Evolutionary conservation across 2,329 filamentous ascomycete genomes (phyloP), one percentile per base, ranked within the genome.

Genomic region (Apiospora hydei): DNA sequence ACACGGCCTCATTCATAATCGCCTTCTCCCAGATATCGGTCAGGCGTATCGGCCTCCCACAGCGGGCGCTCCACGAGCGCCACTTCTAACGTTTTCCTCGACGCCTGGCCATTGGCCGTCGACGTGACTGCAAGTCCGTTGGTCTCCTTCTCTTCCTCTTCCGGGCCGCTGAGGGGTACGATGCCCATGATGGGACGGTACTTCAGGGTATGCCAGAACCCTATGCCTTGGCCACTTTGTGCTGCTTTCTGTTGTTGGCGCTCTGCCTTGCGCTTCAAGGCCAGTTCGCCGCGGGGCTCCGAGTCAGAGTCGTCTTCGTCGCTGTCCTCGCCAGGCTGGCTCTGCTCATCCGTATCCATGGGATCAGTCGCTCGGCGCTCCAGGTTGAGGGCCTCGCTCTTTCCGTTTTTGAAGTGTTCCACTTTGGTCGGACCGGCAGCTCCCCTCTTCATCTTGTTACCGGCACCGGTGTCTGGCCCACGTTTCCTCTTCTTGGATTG

Each of bases 181-280:
- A 91, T 83, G 70, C 95, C 96, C 73, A 99, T 86, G 77, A 99
- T 95, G n/a, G 95, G 94, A 72, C 95, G 89, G 83, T 98, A 99
- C 82, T 97, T 97, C 86, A 93, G 95, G 6, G 95, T 97, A 80
- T 92, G 90, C 94, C 95, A 98, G 84, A 85, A 89, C 8, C 72
- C 76, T 73, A 77, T 76, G 72, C 71, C 77, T 69, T 75, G 74
- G 71, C 71, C 71, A 70, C 69, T 71, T 74, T 72, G 70, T 74
- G 70, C 70, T 47, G 61, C 76, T 51, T 41, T 77, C 70, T 21
- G 79, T 75, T 49, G 77, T 47, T 78, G 77, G 67, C 76, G 78
- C 61, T 81, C 76, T 41, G 75, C 73, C 47, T 74, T 76, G 18
- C 79, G 77, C n/a, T 79, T 74, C 38, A 79, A 72, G 10, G 78